These are phyloP conservation scores for Aspergillus carlsbadensis DNA, from an alignment of 495 filamentous ascomycete genomes.

Conservation along the genomic window DNA sequence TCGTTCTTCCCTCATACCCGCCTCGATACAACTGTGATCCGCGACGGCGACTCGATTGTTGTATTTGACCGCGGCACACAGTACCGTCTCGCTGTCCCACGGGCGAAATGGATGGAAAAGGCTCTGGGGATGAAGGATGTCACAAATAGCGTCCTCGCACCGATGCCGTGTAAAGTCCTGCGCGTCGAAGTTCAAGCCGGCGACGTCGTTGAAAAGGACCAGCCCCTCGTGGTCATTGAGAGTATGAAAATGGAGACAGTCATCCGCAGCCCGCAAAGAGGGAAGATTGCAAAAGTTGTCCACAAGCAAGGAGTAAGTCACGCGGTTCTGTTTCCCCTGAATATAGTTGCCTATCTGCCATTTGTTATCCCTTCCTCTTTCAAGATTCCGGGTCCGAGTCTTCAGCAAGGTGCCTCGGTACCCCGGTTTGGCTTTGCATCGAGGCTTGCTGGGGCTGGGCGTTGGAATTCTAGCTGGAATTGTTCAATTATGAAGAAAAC, in stretches of 20 bases:
- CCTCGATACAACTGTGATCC: conserved; percentile 76
- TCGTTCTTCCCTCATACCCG: conserved; percentile 74
- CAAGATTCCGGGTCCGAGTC: background rate
- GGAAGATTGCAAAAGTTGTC: conserved; percentile 75
- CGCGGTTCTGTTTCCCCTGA: conserved; percentile 4
- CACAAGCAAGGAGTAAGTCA: conserved; percentile 82
- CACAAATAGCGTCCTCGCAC: conserved; percentile 79
- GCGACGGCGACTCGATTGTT: conserved; percentile 65
- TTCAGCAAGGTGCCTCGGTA: background rate
- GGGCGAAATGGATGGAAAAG: conserved; percentile 81
- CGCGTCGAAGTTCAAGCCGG: conserved; percentile 81
- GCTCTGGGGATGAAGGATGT: conserved; percentile 80
- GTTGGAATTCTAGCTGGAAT: too few species aligned
- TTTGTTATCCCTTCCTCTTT: background rate
- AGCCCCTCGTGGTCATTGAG: conserved; percentile 91
- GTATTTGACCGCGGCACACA: conserved; percentile 82
- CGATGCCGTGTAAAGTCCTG: conserved; percentile 94
- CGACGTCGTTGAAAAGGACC: conserved; percentile 77
- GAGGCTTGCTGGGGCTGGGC: too few species aligned
- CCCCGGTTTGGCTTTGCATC: too few species aligned
- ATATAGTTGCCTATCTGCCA: conserved; percentile 8
- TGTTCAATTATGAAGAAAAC: too few species aligned
- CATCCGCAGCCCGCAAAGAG: conserved; percentile 84
- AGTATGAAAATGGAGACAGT: conserved; percentile 99
- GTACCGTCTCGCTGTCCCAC: conserved; percentile 64